Base-by-base conservation (phyloP, 108 stramenopile species). In the Skeletonema tropicum region DNA sequence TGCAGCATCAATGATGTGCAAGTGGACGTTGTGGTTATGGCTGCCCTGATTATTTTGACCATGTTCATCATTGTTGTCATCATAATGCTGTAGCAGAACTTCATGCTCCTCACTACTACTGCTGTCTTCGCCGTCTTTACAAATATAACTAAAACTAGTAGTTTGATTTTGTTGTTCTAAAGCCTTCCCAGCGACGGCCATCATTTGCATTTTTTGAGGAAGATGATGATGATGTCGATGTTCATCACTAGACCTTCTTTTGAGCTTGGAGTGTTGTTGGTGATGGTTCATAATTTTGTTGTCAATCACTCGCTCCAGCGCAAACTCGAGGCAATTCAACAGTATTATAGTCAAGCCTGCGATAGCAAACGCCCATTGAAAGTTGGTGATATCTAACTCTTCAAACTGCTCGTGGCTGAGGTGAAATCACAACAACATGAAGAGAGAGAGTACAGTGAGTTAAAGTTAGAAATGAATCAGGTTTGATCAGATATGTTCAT, bases 331-430 rank as follows among this genome's bases (percentile, higher is more conserved):
- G 61, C 61, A 26, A 2, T 15, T 9, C 7, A 62, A 38, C 61
- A 33, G 6, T 7, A 25, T 33, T 21, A 62, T 11, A 62, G 61
- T 62, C 8, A 38, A 11, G 36, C 61, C 61, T 17, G 61, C 9
- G 61, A 38, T 62, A 7, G 36, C 32, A 36, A 19, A 33, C 31
- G 61, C 61, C 61, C 61, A 62, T 38, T 19, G 61, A 36, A 62
- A 62, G 6, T 62, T 25, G 1, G 1, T 0, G 9, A 23, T 10
- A 9, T 1, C 1, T 21, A 36, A 9, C 31, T 62, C 61, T 2
- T 35, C 29, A 38, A 62, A 62, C 2, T 62, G 35, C 25, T 62
- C 61, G 36, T 17, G 5, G 61, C 61, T 55, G n/a, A n/a, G n/a
- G 5, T n/a, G 17, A 0, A 49, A 6, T n/a, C 48, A 49, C 17